Evolutionary conservation across 257 asterid species (phyloP), one percentile per base, ranked within the genome.

Genomic region (Anisodus tanguticus): DNA sequence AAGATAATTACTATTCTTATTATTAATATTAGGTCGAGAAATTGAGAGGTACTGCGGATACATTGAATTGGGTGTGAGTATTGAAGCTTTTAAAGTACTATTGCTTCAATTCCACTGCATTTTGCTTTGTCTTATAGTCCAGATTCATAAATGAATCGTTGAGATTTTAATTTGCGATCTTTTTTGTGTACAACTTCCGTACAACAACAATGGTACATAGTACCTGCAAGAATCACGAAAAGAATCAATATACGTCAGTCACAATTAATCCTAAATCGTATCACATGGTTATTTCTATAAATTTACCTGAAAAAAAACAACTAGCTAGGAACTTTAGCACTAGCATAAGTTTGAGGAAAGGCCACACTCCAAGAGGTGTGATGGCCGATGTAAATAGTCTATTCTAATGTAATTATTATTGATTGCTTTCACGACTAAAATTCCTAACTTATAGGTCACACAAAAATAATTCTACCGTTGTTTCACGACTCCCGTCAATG

Each of bases 171-270:
- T 12, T 11, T 39, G 41, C 58, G 39, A 71, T 71, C 58, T 45
- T 82, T 57, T 84, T 77, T 83, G 72, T 86, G 88, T 89, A 85
- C 89, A 83, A 47, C 41, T 22, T 87, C 94, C 97, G 95, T 91
- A 90, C 95, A 83, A 70, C 66, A 51, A 66, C 64, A 82, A 66
- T 51, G 64, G 49, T 77, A 77, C 64, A 77, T 53, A 26, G 5
- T 77, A 26, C 47, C 19, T 74, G 49, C 8, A 80, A 80, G 55
- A 57, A 80, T 80, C 72, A 37, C 19, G 3, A 41, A 15, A 59
- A 19, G 57, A 43, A 81, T 41, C 59, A 81, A 17, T n/a, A 60
- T 53, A 77, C 64, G 62, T 77, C 49, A 77, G 31, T 77, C 16
- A 13, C 49, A 22, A 53, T 26, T 77, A 53, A 77, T 53, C 47